Base-by-base conservation (phyloP, 306 rosid species). In the Vicia sativa region DNA sequence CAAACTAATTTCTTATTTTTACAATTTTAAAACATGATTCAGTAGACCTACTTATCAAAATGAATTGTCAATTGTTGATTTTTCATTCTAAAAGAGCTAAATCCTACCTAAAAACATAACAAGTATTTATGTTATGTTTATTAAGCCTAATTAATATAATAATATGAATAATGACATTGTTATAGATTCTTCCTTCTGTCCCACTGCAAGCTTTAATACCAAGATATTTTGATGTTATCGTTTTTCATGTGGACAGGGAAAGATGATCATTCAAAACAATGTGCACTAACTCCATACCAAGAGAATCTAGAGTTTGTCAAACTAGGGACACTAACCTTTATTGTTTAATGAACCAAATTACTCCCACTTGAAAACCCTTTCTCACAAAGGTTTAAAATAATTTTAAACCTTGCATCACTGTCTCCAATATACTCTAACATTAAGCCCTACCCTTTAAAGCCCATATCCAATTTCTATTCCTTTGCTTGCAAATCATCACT, bases 281-380 rank as follows among this genome's bases (percentile, higher is more conserved):
- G 39, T 41, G 72, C 79, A 74, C 50, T 28, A 43, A 52, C 77
- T 67, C 73, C 57, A 31, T 31, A 62, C 73, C 72, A 15, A 69
- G 78, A 85, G 84, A 77, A 82, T 79, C 81, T 79, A 74, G 61
- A 34, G 55, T 67, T 80, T 76, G 81, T 79, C 83, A 80, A 82
- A 82, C 71, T 73, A 75, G 86, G 77, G 79, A 68, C 85, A 78
- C 81, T 28, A 28, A 4, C 50, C 78, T 72, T 72, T 62, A 26
- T 29, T 65, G 73, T 73, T 79, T 77, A 45, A 45, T 52, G 62
- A 77, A 73, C 83, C 79, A 71, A 79, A 61, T 80, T 54, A 74
- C 83, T 82, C 79, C 87, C 82, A 79, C 84, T 76, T 68, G 50
- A 28, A 74, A 49, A 21, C 79, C 74, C 80, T 73, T 73, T 81